A percentile compares a stretch with the other conserved stretches of the same genome.
These are phyloP conservation scores for Paraphoma sp. DNA, from an alignment of 2,329 filamentous ascomycete genomes.

Conservation along the genomic window DNA sequence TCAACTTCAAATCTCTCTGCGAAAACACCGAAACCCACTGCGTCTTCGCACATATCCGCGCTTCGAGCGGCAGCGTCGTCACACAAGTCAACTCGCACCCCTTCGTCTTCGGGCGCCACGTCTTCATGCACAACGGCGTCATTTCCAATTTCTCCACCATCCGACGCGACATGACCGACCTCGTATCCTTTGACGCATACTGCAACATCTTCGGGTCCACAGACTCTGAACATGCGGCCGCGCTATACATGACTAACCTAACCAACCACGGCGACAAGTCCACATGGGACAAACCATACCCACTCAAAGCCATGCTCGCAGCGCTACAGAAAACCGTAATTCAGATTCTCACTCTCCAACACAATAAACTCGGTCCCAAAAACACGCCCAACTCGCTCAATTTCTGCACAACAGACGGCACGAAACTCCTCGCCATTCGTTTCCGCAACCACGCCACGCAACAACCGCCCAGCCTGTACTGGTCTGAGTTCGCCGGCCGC, in stretches of 20 bases:
- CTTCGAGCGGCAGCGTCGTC: slow-evolving; percentile 56
- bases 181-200: slow-evolving; percentile 57
- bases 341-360: slow-evolving; percentile 56
- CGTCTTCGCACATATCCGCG: slow-evolving; percentile 62
- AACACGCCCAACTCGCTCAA: slow-evolving; percentile 59
- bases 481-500: slow-evolving; percentile 57
- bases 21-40: slow-evolving; percentile 58
- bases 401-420: slow-evolving; percentile 60
- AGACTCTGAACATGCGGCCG: slow-evolving; percentile 61
- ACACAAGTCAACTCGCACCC: slow-evolving; percentile 62
- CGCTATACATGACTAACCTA: slow-evolving; percentile 56
- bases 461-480: slow-evolving; percentile 61
- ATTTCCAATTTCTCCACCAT: slow-evolving; percentile 57
- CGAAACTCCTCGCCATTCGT: slow-evolving; percentile 57
- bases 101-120: slow-evolving; percentile 61
- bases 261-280: slow-evolving; percentile 47
- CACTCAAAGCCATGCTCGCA: slow-evolving; percentile 50
- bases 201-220: slow-evolving; percentile 58
- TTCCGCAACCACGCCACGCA: slow-evolving; percentile 61
- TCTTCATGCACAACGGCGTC: slow-evolving; percentile 64
- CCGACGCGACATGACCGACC: slow-evolving; percentile 53
- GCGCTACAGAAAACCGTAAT: slow-evolving; percentile 57
- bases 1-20: slow-evolving; percentile 61
- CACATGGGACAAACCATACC: slow-evolving; percentile 54
- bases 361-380: slow-evolving; percentile 46